Base-by-base conservation (phyloP, 2,329 filamentous ascomycete species). In the Seiridium unicorne region DNA sequence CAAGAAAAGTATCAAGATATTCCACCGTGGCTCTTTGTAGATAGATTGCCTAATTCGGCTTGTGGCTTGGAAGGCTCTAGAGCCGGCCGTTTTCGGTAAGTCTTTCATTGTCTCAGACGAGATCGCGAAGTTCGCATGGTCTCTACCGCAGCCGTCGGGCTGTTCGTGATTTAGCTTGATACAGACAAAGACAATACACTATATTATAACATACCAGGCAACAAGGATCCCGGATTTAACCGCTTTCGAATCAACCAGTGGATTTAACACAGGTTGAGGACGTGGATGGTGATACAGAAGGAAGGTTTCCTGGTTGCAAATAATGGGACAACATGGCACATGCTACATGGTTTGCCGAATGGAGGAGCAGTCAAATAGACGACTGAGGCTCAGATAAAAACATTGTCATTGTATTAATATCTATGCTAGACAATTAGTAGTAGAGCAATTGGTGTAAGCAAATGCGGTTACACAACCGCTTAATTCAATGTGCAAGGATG, bases 101-200 rank as follows among this genome's bases (percentile, higher is more conserved):
- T 54, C 35, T 36, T 42, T 55, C 36, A 44, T 55, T 55, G 53
- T 55, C 53, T 55, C 40, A 55, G 53, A 44, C 44, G 53, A 10
- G 38, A 13, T 9, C 40, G 10, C 9, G 4, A 8, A 44, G 4
- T 55, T 18, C 38, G 36, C n/a, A 44, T 35, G 11, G n/a, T 9
- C 51, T 18, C 26, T 38, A n/a, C n/a, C 34, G 51, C 34, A 54
- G 35, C 13, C 51, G n/a, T 54, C 51, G 40, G 40, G 26, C 18
- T 34, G n/a, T 18, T 5, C 13, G 18, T 11, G 8, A 40, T n/a
- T 38, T 34, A 40, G 35, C 9, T 18, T 26, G 13, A 54, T 18
- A n/a, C 32, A 40, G 9, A 32, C 47, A 49, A 49, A 31, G 47
- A 32, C 8, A 48, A 13, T n/a, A 48, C 18, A 48, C n/a, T 26